Evolutionary conservation across 441 rosid genomes (phyloP).

Genomic region (Populus hybrid): DNA sequence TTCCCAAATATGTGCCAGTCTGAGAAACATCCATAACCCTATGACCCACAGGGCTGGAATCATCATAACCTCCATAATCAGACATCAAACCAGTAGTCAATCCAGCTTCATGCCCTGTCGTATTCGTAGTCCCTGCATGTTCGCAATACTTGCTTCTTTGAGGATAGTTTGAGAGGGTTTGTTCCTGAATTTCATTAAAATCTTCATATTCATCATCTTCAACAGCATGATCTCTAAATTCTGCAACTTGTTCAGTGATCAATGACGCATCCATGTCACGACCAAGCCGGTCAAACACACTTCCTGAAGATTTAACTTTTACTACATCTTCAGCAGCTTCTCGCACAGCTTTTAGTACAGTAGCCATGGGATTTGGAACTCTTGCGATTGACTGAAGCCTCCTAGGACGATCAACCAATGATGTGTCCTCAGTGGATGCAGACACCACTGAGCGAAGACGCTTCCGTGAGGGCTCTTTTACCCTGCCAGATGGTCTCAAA

Average conservation of each 20-base stretch:
- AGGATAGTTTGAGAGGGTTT: slow-evolving; percentile 22
- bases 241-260: slow-evolving; percentile 28
- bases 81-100: slow-evolving; percentile 36
- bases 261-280: slow-evolving; percentile 40
- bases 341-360: slow-evolving; percentile 76
- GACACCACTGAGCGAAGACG: slow-evolving; percentile 93
- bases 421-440: slow-evolving; percentile 47
- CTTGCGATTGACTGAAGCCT: slow-evolving; percentile 70
- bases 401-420: slow-evolving; percentile 41
- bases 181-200: slow-evolving; percentile 33
- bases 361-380: slow-evolving; percentile 67
- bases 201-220: slow-evolving; percentile 49
- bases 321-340: slow-evolving; percentile 90
- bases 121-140: slow-evolving; percentile 30
- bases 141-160: slow-evolving; percentile 37
- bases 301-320: slow-evolving; percentile 58
- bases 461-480: slow-evolving; percentile 53
- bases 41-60: slow-evolving; percentile 31
- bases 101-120: slow-evolving; percentile 39
- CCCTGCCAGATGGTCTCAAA: slow-evolving; percentile 39
- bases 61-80: slow-evolving; percentile 46
- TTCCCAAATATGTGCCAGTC: slow-evolving; percentile 38
- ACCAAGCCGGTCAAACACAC: slow-evolving; percentile 88
- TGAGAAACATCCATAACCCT: slow-evolving; percentile 29
- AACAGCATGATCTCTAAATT: slow-evolving; percentile 31